Base-by-base conservation (phyloP, 2,329 filamentous ascomycete genomes). In the Neofusicoccum umdonicola region DNA sequence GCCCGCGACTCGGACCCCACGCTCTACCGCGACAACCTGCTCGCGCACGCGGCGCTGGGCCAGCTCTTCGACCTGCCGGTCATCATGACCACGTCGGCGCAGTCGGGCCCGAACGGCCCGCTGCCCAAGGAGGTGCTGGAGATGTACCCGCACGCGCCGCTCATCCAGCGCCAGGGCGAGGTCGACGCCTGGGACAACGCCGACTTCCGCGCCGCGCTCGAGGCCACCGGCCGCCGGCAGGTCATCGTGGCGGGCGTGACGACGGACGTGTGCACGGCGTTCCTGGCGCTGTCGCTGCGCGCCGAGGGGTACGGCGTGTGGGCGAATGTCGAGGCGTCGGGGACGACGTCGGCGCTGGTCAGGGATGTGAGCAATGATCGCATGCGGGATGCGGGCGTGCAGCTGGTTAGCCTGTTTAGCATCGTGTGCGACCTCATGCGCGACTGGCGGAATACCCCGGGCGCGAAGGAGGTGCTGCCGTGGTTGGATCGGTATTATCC, bases 171-270 rank as follows among this genome's bases (percentile, higher is more conserved):
- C 41, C 83, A 88, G 66, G 90, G 90, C 44, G 88, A 93, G 72
- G 89, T 93, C 71, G 85, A 92, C 72, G 90, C 90, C 2, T 92
- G 89, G 90, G 90, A 93, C 72, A 92, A 91, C 69, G 69, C 82
- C 2, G 85, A 90, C 0, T 92, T 93, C 79, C 83, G 84, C 41
- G 80, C 80, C 1, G 89, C 90, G 1, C 82, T 93, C 66, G 78
- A 82, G 67, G 88, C 88, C 1, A 85, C 88, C 3, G 85, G 85
- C 65, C 88, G 87, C 74, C 87, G 82, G 35, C 90, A 93, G 74
- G 80, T 93, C 70, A 90, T 93, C 71, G 76, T 93, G 15, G 89
- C 82, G 2, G 89, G 90, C 7, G 91, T 92, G 70, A 84, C 86
- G 2, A 92, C 90, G 0, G 90, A 93, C 73, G 89, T 92, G 65